Conservation (phyloP, 1,139 yeast species). For the Meyerozyma athensensis region DNA sequence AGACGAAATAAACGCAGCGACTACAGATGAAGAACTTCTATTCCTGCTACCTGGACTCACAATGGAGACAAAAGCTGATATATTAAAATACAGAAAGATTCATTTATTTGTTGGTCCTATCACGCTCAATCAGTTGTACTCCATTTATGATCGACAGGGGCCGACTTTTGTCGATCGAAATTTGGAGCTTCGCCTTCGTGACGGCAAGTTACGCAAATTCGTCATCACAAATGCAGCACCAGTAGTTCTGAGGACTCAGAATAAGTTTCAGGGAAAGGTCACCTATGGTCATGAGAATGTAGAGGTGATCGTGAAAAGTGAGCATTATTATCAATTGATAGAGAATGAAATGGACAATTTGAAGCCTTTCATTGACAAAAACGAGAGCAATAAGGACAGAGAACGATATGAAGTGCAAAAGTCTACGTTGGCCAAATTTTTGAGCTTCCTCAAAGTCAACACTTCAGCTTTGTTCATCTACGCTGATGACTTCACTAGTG, state of each 20-base stretch:
- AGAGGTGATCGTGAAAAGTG: slow-evolving; percentile 31
- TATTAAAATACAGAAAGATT: slow-evolving; percentile 28
- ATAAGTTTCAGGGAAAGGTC: slow-evolving; percentile 31
- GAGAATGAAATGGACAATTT: slow-evolving; percentile 8
- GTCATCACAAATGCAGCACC: slow-evolving; percentile 44
- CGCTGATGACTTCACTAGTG: slow-evolving; percentile 21
- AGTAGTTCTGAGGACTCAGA: slow-evolving; percentile 36
- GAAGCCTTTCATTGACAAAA: slow-evolving; percentile 4
- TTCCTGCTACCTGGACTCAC: slow-evolving; percentile 34
- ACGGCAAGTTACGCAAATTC: slow-evolving; percentile 33
- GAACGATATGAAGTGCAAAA: slow-evolving; percentile 7
- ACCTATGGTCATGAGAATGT: slow-evolving; percentile 45
- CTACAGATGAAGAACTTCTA: slow-evolving; percentile 24
- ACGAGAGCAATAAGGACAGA: slow-evolving; percentile 6
- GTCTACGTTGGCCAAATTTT: slow-evolving; percentile 21
- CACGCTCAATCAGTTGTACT: slow-evolving; percentile 37
- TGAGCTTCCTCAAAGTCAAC: slow-evolving; percentile 19
- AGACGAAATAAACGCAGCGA: slow-evolving; percentile 9
- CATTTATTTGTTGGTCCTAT: slow-evolving; percentile 32
- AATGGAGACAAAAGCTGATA: slow-evolving; percentile 33
- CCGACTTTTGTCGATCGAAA: slow-evolving; percentile 42
- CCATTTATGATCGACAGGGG: slow-evolving; percentile 37
- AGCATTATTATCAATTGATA: slow-evolving; percentile 20
- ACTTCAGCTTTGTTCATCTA: slow-evolving; percentile 30
- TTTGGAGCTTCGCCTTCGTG: slow-evolving; percentile 30